Evolutionary conservation across 371 early-diverging fungal species (phyloP).

Genomic region (Mortierella sp.): DNA sequence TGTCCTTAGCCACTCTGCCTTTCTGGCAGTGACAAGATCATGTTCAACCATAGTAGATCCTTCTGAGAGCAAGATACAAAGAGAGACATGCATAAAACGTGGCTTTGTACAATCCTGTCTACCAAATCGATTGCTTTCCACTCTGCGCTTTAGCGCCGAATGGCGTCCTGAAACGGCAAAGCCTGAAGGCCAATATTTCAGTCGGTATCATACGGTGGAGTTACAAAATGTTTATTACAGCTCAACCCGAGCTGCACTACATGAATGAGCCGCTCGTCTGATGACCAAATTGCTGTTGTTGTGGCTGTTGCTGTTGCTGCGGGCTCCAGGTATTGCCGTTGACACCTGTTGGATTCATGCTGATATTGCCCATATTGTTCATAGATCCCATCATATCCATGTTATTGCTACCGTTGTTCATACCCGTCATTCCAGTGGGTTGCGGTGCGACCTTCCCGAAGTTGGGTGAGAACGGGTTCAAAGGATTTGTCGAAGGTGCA

Average conservation of each 20-base stretch:
- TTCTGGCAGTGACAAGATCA: too few relatives aligned
- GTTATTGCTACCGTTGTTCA: constrained; percentile 15
- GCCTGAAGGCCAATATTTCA: too few relatives aligned
- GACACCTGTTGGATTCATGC: constrained; percentile 4
- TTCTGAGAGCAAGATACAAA: too few relatives aligned
- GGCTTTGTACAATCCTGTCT: too few relatives aligned
- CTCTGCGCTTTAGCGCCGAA: too few relatives aligned
- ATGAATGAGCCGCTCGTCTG: constrained; percentile 17
- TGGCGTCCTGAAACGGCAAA: too few relatives aligned
- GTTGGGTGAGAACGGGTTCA: constrained; percentile 55
- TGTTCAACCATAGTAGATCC: too few relatives aligned
- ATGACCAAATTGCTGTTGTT: constrained; percentile 8
- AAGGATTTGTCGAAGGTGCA: constrained; percentile 41
- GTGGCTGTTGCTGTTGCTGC: constrained; percentile 18
- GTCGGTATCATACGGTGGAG: too few relatives aligned
- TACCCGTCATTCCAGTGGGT: constrained; percentile 41
- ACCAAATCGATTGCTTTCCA: too few relatives aligned
- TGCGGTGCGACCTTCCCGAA: constrained; percentile 45
- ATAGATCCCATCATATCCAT: constrained; percentile 6
- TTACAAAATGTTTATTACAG: too few relatives aligned
- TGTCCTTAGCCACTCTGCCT: too few relatives aligned
- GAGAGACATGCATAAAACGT: too few relatives aligned
- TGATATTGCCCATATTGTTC: not conserved
- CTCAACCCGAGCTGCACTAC: constrained; percentile 2
- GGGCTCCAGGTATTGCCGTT: constrained; percentile 17